Evolutionary conservation across 1,139 yeast species (phyloP), one percentile per base, ranked within the genome.

Genomic region (Meyerozyma sp.): DNA sequence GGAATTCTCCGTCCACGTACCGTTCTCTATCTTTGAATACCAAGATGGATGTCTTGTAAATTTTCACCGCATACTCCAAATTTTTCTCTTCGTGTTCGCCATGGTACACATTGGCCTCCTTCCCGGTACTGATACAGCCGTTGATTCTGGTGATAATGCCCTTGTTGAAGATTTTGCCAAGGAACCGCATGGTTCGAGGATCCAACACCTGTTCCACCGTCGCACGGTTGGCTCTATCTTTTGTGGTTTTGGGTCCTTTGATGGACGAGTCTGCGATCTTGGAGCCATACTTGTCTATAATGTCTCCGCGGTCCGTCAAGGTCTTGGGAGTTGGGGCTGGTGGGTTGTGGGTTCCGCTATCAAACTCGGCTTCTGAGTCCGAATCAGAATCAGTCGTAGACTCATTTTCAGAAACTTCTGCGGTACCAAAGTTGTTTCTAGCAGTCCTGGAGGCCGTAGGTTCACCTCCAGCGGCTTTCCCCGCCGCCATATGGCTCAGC

Each of bases 21-120:
- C 97, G 68, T 58, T 94, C 98, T 49, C 99, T 73, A 61, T 94
- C 98, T 61, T 91, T 94, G 66, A 94, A 94, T 14, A 93, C 97
- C 51, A 94, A 68, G 51, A 94, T 94, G 0, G 98, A 90, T 0
- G 99, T 94, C 65, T 94, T 94, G 67, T 89, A 94, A 45, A 94
- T 91, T 60, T 94, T 94, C 43, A 94, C 88, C 0, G 98, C 98
- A 55, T 71, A 82, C 54, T 85, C 90, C 43, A 64, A 66, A 13
- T 48, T 55, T 1, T 70, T 77, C 30, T 73, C 77, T 46, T 85
- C 94, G 45, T 88, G 84, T 52, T 81, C 81, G 0, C 96, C 98
- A 61, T 91, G 96, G 60, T 94, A 94, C 3, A 94, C 98, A 60
- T 94, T 94, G 23, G 98, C 98, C 62, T 94, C 99, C 62, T 94